phyloP scores from a whole-genome alignment of 805 yeast species.

The Candida nanaspora region DNA sequence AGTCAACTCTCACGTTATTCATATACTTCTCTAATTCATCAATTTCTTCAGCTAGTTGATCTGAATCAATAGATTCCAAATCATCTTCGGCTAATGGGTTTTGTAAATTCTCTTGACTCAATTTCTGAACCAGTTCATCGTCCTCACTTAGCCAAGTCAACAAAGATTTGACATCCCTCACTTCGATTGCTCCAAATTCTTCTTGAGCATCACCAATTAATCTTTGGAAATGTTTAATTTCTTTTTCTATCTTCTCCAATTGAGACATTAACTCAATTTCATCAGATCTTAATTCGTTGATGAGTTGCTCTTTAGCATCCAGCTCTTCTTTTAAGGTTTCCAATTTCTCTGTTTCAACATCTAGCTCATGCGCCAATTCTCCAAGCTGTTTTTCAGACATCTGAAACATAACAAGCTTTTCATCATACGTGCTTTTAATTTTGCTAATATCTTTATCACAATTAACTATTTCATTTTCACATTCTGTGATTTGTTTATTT shows the following conservation, averaged over 20 bases:
- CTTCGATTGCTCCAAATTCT: slow-evolving; percentile 35
- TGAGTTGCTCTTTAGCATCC: slow-evolving; percentile 32
- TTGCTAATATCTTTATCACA: slow-evolving; percentile 27
- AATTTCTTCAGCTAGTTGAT: slow-evolving; percentile 43
- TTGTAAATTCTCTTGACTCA: slow-evolving; percentile 26
- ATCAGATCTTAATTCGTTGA: slow-evolving; percentile 51
- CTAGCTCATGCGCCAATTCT: slow-evolving; percentile 23
- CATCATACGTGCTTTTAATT: slow-evolving; percentile 23
- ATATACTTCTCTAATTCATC: slow-evolving; percentile 48
- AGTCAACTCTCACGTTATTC: slow-evolving; percentile 53
- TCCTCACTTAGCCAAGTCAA: slow-evolving; percentile 43
- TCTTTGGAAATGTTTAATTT: slow-evolving; percentile 29
- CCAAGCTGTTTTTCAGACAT: slow-evolving; percentile 28
- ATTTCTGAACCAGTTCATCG: slow-evolving; percentile 11
- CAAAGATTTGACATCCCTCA: slow-evolving; percentile 48
- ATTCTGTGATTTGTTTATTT: slow-evolving; percentile 36
- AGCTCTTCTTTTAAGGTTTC: slow-evolving; percentile 35
- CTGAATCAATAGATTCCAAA: slow-evolving; percentile 38
- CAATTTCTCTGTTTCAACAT: slow-evolving; percentile 31
- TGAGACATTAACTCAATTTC: slow-evolving; percentile 63
- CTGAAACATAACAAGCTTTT: slow-evolving; percentile 17
- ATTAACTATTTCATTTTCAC: slow-evolving; percentile 38
- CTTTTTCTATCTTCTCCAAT: slow-evolving; percentile 46
- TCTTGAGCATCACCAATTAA: slow-evolving; percentile 31
- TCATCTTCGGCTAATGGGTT: too few species aligned